Evolutionary conservation across 2,329 filamentous ascomycete genomes (phyloP), one percentile per base, ranked within the genome.

Genomic region (Trichoderma oligosporum): DNA sequence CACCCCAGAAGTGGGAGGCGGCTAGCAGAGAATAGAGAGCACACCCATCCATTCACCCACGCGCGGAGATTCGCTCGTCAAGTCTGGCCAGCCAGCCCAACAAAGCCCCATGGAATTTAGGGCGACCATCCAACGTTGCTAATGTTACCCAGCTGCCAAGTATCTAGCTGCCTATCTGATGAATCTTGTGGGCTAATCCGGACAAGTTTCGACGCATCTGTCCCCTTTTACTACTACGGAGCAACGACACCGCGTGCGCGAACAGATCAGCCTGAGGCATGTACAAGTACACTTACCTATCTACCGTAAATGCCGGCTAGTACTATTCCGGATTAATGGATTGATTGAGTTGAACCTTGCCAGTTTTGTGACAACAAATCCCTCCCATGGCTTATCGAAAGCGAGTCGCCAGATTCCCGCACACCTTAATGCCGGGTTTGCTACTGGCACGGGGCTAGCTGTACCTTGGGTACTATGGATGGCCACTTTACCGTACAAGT

Each of bases 371-470:
- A 35, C 53, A 22, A 42, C 33, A 39, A 47, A 56, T 56, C 52
- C 29, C 52, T 39, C 33, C 44, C 44, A 41, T 48, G 36, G 38
- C 46, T 7, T 25, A 49, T 44, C 52, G 41, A 33, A 33, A 41
- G 22, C 35, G 38, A 35, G 56, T 46, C 47, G 48, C 41, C 39
- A 58, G 56, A 58, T 58, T 58, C 31, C 49, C 56, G 55, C 52
- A 36, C 20, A 14, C 36, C 33, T 31, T 12, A 16, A 4, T 27
- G 31, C 29, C 51, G 41, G 39, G 42, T n/a, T 12, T 46, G 44
- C 44, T 22, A 18, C 25, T 41, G 38, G 6, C 16, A n/a, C n/a
- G n/a, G n/a, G n/a, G n/a, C n/a, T n/a, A n/a, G n/a, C n/a, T n/a
- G n/a, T n/a, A n/a, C n/a, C n/a, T n/a, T n/a, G n/a, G n/a, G n/a